Evolutionary conservation across 2,329 filamentous ascomycete genomes (phyloP).

Genomic region (Neoascochyta sp.): DNA sequence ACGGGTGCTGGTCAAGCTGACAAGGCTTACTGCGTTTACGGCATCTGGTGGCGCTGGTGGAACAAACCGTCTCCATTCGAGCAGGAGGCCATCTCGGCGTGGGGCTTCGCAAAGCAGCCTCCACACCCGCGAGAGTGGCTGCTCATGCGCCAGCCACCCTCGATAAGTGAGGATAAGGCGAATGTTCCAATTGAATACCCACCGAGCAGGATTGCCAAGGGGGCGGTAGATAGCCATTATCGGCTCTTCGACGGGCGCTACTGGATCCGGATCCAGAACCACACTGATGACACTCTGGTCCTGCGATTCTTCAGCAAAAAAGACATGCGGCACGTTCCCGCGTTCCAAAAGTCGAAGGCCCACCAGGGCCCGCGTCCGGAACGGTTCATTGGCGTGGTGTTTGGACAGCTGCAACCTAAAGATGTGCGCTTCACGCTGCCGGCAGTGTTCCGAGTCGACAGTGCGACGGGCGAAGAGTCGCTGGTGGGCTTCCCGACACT

Average conservation of each 20-base stretch:
- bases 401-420: constrained; percentile 16
- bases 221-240: constrained; percentile 19
- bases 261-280: constrained; percentile 51
- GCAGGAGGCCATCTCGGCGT: not conserved
- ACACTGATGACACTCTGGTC: constrained; percentile 25
- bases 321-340: constrained; percentile 11
- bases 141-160: constrained; percentile 23
- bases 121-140: constrained; percentile 21
- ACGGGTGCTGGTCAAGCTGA: constrained; percentile 1
- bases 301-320: constrained; percentile 35
- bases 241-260: constrained; percentile 55
- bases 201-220: constrained; percentile 8
- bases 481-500: constrained; percentile 26
- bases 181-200: constrained; percentile 7
- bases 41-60: constrained; percentile 26
- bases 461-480: constrained; percentile 10
- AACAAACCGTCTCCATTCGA: constrained; percentile 12
- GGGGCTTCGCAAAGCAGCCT: constrained; percentile 2
- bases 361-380: constrained; percentile 1
- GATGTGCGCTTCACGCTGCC: constrained; percentile 21
- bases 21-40: constrained; percentile 13
- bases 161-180: not conserved
- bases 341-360: constrained; percentile 1
- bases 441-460: constrained; percentile 19
- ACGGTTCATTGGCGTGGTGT: constrained; percentile 11